Evolutionary conservation across 345 rosid genomes (phyloP), one percentile per base, ranked within the genome.

Genomic region (Eucalyptus polyanthemos): DNA sequence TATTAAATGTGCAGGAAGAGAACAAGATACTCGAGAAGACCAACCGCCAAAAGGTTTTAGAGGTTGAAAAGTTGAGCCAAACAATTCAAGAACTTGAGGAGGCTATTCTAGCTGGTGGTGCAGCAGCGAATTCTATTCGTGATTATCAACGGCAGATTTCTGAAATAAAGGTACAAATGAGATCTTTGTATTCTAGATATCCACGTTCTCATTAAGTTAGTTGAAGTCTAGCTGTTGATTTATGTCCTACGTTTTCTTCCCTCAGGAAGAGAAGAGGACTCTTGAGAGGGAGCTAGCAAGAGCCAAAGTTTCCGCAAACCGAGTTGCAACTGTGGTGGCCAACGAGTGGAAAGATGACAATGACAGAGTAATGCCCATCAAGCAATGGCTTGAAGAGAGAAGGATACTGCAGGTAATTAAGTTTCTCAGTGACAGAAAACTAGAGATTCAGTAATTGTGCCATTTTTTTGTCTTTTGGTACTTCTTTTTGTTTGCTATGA

Each of bases 311-410:
- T 94, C 96, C 14, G 96, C 95, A 14, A 96, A 93, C 92, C 93
- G 99, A 27, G 97, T 97, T 47, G 99, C 99, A 7, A 92, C 97
- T 14, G 97, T 94, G 5, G 95, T 95, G 88, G 99, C 99, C 87
- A 98, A 97, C 87, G 98, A 95, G 89, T 97, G 99, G 99, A 98
- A 98, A 91, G 99, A 95, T 94, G 99, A 97, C 86, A 95, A 95
- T 87, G 97, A 94, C 90, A 95, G 93, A 94, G 98, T 98, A 21
- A 98, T 98, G 96, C 99, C 99, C 1, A 95, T 98, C 86, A 96
- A 91, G 93, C 94, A 96, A 91, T 97, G 99, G 99, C 95, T 97
- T 62, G 97, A 95, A 92, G 98, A 97, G 91, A 95, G 99, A 93
- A 94, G 94, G 92, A 45, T 98, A 85, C 90, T 97, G 80, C 99